Conservation (phyloP, 441 rosid species). For the Pelargonium australe region DNA sequence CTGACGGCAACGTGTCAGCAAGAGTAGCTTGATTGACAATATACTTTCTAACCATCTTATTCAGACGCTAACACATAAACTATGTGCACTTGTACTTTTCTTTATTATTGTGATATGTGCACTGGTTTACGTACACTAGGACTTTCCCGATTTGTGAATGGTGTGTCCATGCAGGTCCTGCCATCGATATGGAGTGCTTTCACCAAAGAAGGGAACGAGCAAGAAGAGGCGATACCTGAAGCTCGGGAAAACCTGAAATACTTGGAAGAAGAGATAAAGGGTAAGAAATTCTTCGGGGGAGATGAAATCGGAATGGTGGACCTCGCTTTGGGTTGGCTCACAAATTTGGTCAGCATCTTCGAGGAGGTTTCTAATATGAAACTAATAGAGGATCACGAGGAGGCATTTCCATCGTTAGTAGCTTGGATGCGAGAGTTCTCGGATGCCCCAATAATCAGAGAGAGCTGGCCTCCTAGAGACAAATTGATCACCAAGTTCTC, state of each 20-base stretch:
- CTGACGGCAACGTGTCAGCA: too few species aligned
- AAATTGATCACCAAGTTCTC: conserved; percentile 29
- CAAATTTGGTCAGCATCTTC: conserved; percentile 23
- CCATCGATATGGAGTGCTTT: conserved; percentile 27
- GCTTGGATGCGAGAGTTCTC: conserved; percentile 31
- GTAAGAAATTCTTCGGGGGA: conserved; percentile 38
- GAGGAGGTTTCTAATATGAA: conserved; percentile 30
- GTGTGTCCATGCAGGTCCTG: conserved; percentile 21
- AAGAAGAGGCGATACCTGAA: conserved; percentile 24
- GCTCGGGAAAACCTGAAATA: conserved; percentile 26
- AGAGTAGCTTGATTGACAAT: too few species aligned
- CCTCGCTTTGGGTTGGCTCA: conserved; percentile 39
- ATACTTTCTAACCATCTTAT: too few species aligned
- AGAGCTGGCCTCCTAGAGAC: conserved; percentile 39
- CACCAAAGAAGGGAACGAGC: conserved; percentile 26
- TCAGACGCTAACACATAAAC: too few species aligned
- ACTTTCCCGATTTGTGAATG: too few species aligned
- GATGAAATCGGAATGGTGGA: conserved; percentile 34
- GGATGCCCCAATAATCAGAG: conserved; percentile 25
- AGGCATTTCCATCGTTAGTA: conserved; percentile 25
- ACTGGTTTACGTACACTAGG: too few species aligned
- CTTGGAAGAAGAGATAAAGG: conserved; percentile 35
- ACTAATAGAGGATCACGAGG: conserved; percentile 19
- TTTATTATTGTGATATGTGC: too few species aligned
- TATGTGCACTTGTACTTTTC: too few species aligned